These are phyloP conservation scores for Metschnikowia santaceciliae DNA, from an alignment of 805 yeast species.

Conservation along the genomic window DNA sequence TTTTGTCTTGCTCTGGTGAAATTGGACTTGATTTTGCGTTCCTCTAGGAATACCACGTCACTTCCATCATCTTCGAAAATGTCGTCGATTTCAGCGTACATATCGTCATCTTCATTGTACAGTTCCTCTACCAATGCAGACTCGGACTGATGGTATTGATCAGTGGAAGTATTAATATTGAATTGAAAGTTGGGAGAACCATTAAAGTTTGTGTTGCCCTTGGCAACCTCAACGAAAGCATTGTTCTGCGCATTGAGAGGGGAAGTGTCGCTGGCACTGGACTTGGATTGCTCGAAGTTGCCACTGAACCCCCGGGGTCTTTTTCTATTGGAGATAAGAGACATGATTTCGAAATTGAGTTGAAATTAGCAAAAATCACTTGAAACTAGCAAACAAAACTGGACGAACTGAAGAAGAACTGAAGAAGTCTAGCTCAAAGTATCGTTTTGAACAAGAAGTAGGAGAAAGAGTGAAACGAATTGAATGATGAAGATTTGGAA, in stretches of 20 bases:
- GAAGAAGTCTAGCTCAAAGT: not conserved
- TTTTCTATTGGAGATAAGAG: conserved; percentile 39
- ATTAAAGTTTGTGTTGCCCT: not conserved
- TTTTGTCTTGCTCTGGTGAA: conserved; percentile 12
- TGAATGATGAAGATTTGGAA: not conserved
- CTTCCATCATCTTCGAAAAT: conserved; percentile 25
- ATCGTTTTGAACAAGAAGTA: not conserved
- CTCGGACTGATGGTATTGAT: conserved; percentile 10
- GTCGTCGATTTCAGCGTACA: conserved; percentile 16
- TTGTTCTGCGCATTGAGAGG: not conserved
- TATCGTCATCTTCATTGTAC: conserved; percentile 19
- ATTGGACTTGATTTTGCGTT: conserved; percentile 21
- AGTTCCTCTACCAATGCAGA: conserved; percentile 19
- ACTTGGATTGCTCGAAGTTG: conserved; percentile 25
- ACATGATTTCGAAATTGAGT: conserved; percentile 18
- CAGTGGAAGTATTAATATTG: not conserved
- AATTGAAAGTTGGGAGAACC: not conserved
- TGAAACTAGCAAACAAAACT: not conserved
- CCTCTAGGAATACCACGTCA: conserved; percentile 36
- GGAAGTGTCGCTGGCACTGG: conserved; percentile 11
- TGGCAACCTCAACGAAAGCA: conserved; percentile 1
- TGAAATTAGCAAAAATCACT: not conserved
- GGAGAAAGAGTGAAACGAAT: not conserved
- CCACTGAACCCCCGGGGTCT: conserved; percentile 45
- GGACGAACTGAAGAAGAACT: not conserved